Base-by-base conservation (phyloP, 225 moss, liverwort and hornwort species). In the Thuidium tamariscinum region DNA sequence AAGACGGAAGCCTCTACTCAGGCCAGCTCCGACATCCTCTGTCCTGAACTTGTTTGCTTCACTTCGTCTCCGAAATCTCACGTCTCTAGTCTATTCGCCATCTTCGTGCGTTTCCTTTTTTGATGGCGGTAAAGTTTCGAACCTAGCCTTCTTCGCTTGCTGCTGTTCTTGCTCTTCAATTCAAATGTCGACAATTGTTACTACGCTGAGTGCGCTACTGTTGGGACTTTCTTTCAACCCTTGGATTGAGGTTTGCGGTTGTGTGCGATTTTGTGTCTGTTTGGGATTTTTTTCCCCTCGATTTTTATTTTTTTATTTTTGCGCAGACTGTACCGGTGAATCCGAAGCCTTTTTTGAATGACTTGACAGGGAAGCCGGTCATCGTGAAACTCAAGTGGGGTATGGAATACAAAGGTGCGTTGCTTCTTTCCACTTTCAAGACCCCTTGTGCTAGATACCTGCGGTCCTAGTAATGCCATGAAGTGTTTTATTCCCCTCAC, bases 371-470 rank as follows among this genome's bases (percentile, higher is more conserved):
- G 32, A 98, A 98, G 90, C 98, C 97, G 60, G 98, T 98, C 81
- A 97, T 98, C 67, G 98, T 98, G 91, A 97, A 97, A 73, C 91
- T 97, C 79, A 98, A 98, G 84, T 98, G 98, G 98, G 98, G 98
- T 20, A 97, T 98, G 98, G 98, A 98, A 84, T 98, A 98, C 85
- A 97, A 98, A 96, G 98, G 96, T 97, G 65, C 21, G 85, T 56
- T 56, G 69, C 55, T 77, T 77, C 36, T 57, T 64, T 57, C 26
- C 36, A 17, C 10, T 85, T 68, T 68, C 10, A 5, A 8, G 36
- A 11, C 10, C 73, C 34, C n/a, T 16, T 39, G 23, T 25, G 20
- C 46, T 61, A 52, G 29, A 52, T 36, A 77, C n/a, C 29, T 61
- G 46, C 39, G 46, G 37, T 39, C 55, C 10, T 37, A 36, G 61